phyloP scores from a whole-genome alignment of 495 filamentous ascomycete species.

The Daldinia loculata region DNA sequence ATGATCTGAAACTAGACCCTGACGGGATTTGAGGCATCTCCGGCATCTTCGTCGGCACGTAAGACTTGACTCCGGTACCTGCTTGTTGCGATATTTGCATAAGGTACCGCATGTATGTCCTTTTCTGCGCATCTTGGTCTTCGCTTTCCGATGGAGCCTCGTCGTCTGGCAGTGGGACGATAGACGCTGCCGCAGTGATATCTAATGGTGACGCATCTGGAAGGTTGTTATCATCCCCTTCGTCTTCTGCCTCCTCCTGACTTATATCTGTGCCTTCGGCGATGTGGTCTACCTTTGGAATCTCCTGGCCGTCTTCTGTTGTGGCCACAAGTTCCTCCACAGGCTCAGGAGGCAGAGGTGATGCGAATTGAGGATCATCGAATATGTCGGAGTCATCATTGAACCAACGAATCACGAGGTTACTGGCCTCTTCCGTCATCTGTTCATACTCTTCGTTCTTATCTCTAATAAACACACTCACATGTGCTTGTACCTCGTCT shows the following conservation, averaged over 20 bases:
- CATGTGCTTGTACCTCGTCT: slow-evolving; percentile 87
- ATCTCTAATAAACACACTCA: slow-evolving; percentile 80
- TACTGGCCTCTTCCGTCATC: slow-evolving; percentile 72
- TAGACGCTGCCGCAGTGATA: slow-evolving; percentile 56
- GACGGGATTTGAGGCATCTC: slow-evolving; percentile 51
- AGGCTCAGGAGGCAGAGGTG: slow-evolving; percentile 35
- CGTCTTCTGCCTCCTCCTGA: slow-evolving; percentile 7
- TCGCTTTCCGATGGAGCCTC: slow-evolving; percentile 26
- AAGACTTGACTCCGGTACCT: slow-evolving; percentile 50
- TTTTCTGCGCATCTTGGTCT: slow-evolving; percentile 40
- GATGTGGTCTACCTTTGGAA: slow-evolving; percentile 36
- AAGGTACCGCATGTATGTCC: slow-evolving; percentile 57
- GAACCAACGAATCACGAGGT: slow-evolving; percentile 64
- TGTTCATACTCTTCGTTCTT: slow-evolving; percentile 79
- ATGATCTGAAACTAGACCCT: slow-evolving; percentile 44
- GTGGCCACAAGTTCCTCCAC: slow-evolving; percentile 46
- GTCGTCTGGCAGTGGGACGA: slow-evolving; percentile 54
- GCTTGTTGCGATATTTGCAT: slow-evolving; percentile 56
- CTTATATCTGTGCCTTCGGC: slow-evolving; percentile 15
- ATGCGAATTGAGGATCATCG: slow-evolving; percentile 54
- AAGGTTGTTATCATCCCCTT: slow-evolving; percentile 38
- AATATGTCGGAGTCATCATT: slow-evolving; percentile 53
- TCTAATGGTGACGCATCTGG: slow-evolving; percentile 58
- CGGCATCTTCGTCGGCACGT: slow-evolving; percentile 55
- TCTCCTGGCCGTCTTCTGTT: slow-evolving; percentile 50